phyloP scores from a whole-genome alignment of 441 rosid genomes.

The Arabidopsis lyrata region DNA sequence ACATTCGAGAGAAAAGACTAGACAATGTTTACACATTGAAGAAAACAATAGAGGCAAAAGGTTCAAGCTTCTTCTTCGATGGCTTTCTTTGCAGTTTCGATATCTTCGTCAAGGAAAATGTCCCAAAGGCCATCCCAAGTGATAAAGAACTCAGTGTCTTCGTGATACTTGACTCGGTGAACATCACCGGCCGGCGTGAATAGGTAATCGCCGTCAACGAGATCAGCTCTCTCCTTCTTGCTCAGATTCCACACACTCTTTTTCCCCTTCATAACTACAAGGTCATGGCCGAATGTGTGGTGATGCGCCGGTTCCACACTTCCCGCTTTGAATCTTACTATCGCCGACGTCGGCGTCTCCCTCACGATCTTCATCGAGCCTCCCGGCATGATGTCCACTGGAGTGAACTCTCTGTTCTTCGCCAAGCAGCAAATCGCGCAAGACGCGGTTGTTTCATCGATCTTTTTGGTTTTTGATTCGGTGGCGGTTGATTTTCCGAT shows the following conservation, averaged over 20 bases:
- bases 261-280: slow-evolving; percentile 72
- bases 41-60: background rate
- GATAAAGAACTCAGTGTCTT: slow-evolving; percentile 85
- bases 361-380: slow-evolving; percentile 83
- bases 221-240: slow-evolving; percentile 67
- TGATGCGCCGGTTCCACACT: slow-evolving; percentile 90
- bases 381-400: slow-evolving; percentile 71
- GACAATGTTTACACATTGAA: background rate
- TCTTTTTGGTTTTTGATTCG: slow-evolving; percentile 20
- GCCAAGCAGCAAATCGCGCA: slow-evolving; percentile 68
- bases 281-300: slow-evolving; percentile 83
- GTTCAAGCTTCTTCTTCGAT: slow-evolving; percentile 53
- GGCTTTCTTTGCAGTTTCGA: slow-evolving; percentile 62
- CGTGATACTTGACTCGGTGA: slow-evolving; percentile 80
- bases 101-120: slow-evolving; percentile 75
- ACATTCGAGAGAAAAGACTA: background rate
- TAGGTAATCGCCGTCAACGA: slow-evolving; percentile 70
- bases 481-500: slow-evolving; percentile 48
- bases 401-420: slow-evolving; percentile 67
- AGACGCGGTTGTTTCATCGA: slow-evolving; percentile 8
- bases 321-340: slow-evolving; percentile 72
- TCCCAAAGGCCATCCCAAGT: slow-evolving; percentile 96
- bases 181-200: slow-evolving; percentile 84
- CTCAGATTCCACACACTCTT: slow-evolving; percentile 86
- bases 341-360: slow-evolving; percentile 78